phyloP scores from a whole-genome alignment of 192 early-diverging fungal species.

The Backusella macrospora region DNA sequence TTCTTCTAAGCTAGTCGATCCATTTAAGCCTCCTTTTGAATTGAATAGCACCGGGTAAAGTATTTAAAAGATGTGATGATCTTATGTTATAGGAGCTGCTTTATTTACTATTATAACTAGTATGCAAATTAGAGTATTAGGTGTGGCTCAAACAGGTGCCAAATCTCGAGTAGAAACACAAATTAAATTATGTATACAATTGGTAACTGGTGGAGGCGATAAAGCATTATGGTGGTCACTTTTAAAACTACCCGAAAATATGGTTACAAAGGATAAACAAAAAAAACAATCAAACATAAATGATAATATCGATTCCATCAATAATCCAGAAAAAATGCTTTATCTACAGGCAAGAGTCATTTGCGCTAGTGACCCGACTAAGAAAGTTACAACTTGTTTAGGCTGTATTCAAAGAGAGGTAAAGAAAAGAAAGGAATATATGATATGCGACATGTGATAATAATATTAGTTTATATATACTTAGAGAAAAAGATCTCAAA shows the following conservation, averaged over 20 bases:
- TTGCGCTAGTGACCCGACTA: conserved; percentile 81
- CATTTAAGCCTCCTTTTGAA: conserved; percentile 23
- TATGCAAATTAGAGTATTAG: conserved; percentile 42
- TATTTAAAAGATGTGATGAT: no score
- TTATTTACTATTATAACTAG: neutral
- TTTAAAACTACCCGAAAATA: conserved; percentile 80
- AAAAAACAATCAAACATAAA: conserved; percentile 31
- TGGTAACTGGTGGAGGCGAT: conserved; percentile 74
- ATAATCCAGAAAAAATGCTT: conserved; percentile 48
- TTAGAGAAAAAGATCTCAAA: conserved; percentile 66
- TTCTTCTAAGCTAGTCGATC: neutral
- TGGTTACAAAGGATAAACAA: conserved; percentile 82
- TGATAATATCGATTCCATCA: conserved; percentile 27
- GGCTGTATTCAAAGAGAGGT: conserved; percentile 86
- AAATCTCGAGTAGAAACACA: conserved; percentile 95
- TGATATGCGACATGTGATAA: no score
- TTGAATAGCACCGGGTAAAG: neutral
- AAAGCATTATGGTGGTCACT: conserved; percentile 81
- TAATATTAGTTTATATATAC: neutral
- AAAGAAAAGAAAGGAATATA: neutral
- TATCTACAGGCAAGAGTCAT: conserved; percentile 80
- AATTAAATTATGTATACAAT: conserved; percentile 87
- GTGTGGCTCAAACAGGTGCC: conserved; percentile 59
- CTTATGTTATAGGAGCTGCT: neutral
- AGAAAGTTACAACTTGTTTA: conserved; percentile 76